Base-by-base conservation (phyloP, 371 early-diverging fungal genomes). In the Mucor velutinosus region DNA sequence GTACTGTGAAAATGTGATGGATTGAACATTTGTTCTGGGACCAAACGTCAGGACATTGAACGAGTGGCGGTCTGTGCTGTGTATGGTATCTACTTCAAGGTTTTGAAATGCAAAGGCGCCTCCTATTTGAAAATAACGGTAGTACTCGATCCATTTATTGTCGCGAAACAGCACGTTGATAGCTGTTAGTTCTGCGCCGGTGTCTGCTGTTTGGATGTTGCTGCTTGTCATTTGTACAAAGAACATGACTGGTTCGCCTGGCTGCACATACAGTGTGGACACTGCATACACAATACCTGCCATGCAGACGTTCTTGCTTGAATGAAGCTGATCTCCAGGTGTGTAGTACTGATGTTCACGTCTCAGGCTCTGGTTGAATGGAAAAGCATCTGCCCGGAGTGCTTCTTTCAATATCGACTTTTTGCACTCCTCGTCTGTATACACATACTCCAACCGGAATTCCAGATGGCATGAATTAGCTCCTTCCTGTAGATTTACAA, bases 151-250 rank as follows among this genome's bases (percentile, higher is more conserved):
- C 1, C 57, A 30, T 0, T 30, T 19, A 17, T 72, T 47, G 4
- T 70, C 77, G 39, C 58, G 17, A 60, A 77, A 77, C 11, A 74
- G 3, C 7, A 77, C 21, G 0, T 35, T 39, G 21, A 37, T 30
- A 6, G 23, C 15, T 53, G 25, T 53, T 12, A 53, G 12, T 23
- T 17, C 19, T 29, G 65, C 32, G 4, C 41, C 30, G 1, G 29
- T 29, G 23, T 55, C 27, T 23, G 57, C 7, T 1, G 51, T 25
- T 23, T 51, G 23, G 14, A 23, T 25, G 51, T 56, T 32, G 33
- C 15, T 56, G 30, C 15, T 32, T 39, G 12, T 39, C 10, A 71
- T 32, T 41, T 71, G 56, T 11, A 75, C 27, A 23, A 65, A 41
- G 39, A 75, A 75, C 3, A 14, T 6, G 1, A 66, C 60, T 21